Evolutionary conservation across 257 asterid genomes (phyloP), one percentile per base, ranked within the genome.

Genomic region (Euphrasia confusa): DNA sequence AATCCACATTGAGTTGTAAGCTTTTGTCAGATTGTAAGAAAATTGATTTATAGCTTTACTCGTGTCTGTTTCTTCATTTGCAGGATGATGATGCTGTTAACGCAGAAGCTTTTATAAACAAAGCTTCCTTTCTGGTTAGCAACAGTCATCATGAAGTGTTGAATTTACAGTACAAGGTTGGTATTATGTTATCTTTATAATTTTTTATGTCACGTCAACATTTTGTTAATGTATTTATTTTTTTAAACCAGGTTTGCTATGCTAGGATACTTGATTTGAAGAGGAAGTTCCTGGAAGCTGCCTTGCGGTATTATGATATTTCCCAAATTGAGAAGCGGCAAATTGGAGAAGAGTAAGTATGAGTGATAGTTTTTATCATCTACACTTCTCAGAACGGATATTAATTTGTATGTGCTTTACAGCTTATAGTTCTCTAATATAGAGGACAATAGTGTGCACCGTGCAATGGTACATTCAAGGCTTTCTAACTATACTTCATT

Each of bases 271-370:
- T 93, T 13, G 99, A 93, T 81, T 69, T 93, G 80, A 93, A 93
- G 85, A 85, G 99, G 72, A 89, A 93, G 79, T 93, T 93, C 82
- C 61, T 89, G 79, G 99, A 89, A 87, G 99, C 99, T 79, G 99
- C 97, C 42, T 72, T 93, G 37, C 99, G 96, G 64, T 89, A 93
- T 81, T 89, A 93, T 71, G 97, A 71, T 73, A 93, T 93, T 68
- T 93, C 99, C 63, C 99, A 93, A 75, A 93, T 93, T 67, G 99
- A 93, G 84, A 86, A 89, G 84, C 87, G 96, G 64, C 81, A 85
- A 77, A 89, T 89, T 65, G 99, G 92, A 55, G 97, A 93, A 35
- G 97, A 93, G 99, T 93, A 81, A 13, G 99, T 80, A 35, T 39
- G 28, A 14, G 63, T 44, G 53, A 67, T 61, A 45, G 49, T 40